These are phyloP conservation scores for Amyloporia xantha DNA, from an alignment of 768 basidiomycete species.

Conservation along the genomic window DNA sequence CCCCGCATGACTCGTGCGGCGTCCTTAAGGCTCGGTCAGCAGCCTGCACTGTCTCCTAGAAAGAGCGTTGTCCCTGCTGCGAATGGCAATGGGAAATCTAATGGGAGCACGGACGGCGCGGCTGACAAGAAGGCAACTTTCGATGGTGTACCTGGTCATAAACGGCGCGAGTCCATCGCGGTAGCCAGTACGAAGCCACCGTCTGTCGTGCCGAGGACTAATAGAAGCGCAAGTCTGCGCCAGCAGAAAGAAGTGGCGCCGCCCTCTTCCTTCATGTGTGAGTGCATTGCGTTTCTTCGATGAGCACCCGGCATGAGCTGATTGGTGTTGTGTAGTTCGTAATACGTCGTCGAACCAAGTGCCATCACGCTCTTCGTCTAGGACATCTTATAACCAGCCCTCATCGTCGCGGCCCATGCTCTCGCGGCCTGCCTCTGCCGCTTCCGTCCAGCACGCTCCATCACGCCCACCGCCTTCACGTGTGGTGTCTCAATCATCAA, in stretches of 20 bases:
- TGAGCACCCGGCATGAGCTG: too few relatives aligned
- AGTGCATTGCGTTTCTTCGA: too few relatives aligned
- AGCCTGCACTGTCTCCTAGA: constrained; percentile 15
- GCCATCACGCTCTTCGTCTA: constrained; percentile 38
- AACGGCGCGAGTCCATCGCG: constrained; percentile 65
- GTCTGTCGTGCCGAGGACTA: constrained; percentile 36
- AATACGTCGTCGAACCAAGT: constrained; percentile 21
- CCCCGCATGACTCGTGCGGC: constrained; percentile 77
- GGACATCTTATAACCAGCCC: constrained; percentile 24
- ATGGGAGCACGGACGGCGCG: constrained; percentile 16
- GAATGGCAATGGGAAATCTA: constrained; percentile 1
- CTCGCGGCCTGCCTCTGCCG: constrained; percentile 13
- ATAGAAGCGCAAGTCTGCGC: constrained; percentile 37
- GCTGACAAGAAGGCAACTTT: constrained; percentile 44
- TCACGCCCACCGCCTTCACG: neutral
- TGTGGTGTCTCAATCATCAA: too few relatives aligned
- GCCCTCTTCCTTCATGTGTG: constrained; percentile 67
- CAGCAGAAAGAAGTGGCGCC: constrained; percentile 36
- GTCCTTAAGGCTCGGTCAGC: constrained; percentile 55
- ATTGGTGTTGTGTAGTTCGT: too few relatives aligned
- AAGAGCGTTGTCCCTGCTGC: constrained; percentile 2
- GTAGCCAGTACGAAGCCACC: constrained; percentile 51
- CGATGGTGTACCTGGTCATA: constrained; percentile 81
- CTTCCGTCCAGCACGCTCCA: neutral
- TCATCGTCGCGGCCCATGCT: constrained; percentile 8